Conservation (phyloP, 352 stramenopile genomes). For the Aphanomyces cochlioides region DNA sequence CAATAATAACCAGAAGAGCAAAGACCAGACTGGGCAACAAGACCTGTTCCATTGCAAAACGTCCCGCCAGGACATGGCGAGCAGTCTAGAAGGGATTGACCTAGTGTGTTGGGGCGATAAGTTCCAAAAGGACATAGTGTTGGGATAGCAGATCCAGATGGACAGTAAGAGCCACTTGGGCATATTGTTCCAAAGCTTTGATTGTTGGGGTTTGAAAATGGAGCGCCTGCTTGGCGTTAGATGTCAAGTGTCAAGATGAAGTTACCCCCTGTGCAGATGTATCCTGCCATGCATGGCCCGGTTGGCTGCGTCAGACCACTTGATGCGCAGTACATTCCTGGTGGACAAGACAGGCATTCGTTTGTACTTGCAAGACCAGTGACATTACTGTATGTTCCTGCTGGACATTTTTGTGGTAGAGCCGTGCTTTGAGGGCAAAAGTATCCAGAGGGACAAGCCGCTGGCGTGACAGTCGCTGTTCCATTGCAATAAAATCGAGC, state of each 20-base stretch:
- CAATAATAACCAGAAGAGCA: conserved; percentile 43
- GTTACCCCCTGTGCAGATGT: conserved; percentile 64
- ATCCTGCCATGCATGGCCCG: conserved; percentile 67
- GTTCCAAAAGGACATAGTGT: conserved; percentile 9
- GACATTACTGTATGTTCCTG: conserved; percentile 42
- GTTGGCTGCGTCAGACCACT: conserved; percentile 63
- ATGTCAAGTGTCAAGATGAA: background rate
- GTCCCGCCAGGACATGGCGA: conserved; percentile 10
- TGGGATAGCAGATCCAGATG: conserved; percentile 13
- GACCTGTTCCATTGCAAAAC: conserved; percentile 20
- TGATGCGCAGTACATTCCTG: conserved; percentile 72
- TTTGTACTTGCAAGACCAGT: conserved; percentile 57
- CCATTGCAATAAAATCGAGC: conserved; percentile 33
- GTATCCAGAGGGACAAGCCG: conserved; percentile 35
- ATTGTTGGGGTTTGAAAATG: conserved; percentile 18
- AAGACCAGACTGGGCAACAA: background rate
- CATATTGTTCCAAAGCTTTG: conserved; percentile 18
- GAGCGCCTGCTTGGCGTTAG: background rate
- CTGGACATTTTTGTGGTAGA: conserved; percentile 32
- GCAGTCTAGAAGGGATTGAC: conserved; percentile 9
- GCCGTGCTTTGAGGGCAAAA: conserved; percentile 34
- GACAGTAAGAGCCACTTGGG: conserved; percentile 14
- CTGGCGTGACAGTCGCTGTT: conserved; percentile 17
- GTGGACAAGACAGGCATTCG: conserved; percentile 78
- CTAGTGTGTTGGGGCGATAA: conserved; percentile 20